phyloP scores from a whole-genome alignment of 2,329 filamentous ascomycete genomes.

The Trichoderma guizhouense region DNA sequence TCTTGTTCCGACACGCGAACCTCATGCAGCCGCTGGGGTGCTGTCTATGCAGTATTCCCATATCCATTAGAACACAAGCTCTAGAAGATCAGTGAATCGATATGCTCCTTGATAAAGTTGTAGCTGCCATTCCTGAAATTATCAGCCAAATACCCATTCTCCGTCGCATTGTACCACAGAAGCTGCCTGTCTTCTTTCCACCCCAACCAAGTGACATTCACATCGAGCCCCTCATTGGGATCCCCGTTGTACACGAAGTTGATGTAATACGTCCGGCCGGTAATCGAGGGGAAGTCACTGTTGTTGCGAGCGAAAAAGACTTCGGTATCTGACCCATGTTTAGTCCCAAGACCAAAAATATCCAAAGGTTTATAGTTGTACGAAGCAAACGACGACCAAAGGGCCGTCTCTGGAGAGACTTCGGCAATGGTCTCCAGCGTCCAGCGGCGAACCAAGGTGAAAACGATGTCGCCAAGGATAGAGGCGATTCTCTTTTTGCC shows the following conservation, averaged over 20 bases:
- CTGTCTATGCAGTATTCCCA: too few species aligned
- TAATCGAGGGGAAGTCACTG: conserved; percentile 53
- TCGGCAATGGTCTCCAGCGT: conserved; percentile 51
- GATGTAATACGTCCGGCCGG: conserved; percentile 67
- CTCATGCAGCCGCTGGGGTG: too few species aligned
- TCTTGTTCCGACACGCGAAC: too few species aligned
- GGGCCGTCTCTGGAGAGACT: conserved; percentile 53
- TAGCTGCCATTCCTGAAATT: not conserved
- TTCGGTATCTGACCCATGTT: conserved; percentile 65
- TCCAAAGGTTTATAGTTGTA: conserved; percentile 52
- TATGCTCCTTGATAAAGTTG: not conserved
- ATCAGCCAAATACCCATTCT: not conserved
- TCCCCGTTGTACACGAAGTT: conserved; percentile 68
- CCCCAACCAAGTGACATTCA: conserved; percentile 38
- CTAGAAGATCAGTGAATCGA: not conserved
- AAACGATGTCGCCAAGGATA: conserved; percentile 70
- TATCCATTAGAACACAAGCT: not conserved
- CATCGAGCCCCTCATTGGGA: conserved; percentile 56
- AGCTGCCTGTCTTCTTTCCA: conserved; percentile 47
- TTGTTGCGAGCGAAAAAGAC: conserved; percentile 65
- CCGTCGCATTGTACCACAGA: conserved; percentile 24
- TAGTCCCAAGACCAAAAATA: conserved; percentile 57
- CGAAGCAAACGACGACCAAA: conserved; percentile 72
- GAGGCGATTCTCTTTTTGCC: conserved; percentile 74
- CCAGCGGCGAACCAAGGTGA: conserved; percentile 66